phyloP scores from a whole-genome alignment of 805 yeast genomes.

The Tetrapisispora arboricola region DNA sequence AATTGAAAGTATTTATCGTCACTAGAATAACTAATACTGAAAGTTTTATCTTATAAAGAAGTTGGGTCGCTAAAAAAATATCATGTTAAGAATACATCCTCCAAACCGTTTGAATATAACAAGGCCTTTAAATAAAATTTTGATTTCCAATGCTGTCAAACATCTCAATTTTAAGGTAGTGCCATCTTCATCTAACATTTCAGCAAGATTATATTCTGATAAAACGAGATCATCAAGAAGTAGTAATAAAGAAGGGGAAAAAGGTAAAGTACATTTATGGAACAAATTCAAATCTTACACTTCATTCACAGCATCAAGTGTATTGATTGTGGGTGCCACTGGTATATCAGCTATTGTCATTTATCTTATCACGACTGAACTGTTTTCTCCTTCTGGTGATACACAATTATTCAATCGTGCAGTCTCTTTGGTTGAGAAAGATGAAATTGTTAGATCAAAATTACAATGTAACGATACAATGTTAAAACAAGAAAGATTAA shows the following conservation, averaged over 20 bases:
- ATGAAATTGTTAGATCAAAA: slow-evolving; percentile 45
- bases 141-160: neutral
- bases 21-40: no score
- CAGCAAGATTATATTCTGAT: neutral
- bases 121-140: neutral
- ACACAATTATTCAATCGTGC: slow-evolving; percentile 85
- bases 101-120: neutral
- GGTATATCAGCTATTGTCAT: slow-evolving; percentile 60
- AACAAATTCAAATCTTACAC: slow-evolving; percentile 43
- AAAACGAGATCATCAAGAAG: neutral
- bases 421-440: slow-evolving; percentile 63
- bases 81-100: neutral
- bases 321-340: slow-evolving; percentile 56
- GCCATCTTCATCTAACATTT: neutral
- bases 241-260: slow-evolving; percentile 3
- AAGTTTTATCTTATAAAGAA: no score
- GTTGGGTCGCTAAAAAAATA: neutral
- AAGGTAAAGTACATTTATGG: slow-evolving; percentile 32
- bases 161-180: neutral
- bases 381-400: slow-evolving; percentile 84
- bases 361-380: slow-evolving; percentile 67
- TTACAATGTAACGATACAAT: slow-evolving; percentile 39
- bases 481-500: slow-evolving; percentile 45
- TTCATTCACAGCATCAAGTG: slow-evolving; percentile 51
- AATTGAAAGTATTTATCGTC: no score